Conservation (phyloP, 805 yeast genomes). For the Candida chilensis region DNA sequence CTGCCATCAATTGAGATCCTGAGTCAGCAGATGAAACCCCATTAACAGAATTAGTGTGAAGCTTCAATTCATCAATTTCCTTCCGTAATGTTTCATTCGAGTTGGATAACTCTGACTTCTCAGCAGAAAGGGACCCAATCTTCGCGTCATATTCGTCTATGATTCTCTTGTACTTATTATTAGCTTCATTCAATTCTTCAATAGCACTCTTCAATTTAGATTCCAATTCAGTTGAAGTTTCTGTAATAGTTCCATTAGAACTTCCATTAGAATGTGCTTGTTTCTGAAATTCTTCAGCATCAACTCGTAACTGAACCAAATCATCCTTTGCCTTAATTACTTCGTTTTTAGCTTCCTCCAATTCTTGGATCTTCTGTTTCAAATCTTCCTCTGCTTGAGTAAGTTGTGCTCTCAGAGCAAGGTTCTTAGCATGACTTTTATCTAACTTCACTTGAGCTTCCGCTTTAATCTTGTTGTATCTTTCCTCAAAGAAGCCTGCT, state of each 20-base stretch:
- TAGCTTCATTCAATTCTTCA: constrained; percentile 7
- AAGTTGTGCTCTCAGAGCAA: background rate
- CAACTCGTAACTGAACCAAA: too few relatives aligned
- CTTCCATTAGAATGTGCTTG: too few relatives aligned
- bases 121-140: constrained; percentile 4
- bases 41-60: too few relatives aligned
- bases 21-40: too few relatives aligned
- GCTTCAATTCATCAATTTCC: constrained; percentile 4
- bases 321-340: background rate
- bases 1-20: too few relatives aligned
- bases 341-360: constrained; percentile 3
- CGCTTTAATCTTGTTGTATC: constrained; percentile 14
- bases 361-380: constrained; percentile 6
- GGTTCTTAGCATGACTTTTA: constrained; percentile 9
- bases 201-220: constrained; percentile 7
- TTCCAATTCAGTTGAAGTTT: constrained; percentile 1
- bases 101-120: constrained; percentile 7
- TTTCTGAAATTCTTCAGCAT: constrained; percentile 9
- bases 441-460: constrained; percentile 18
- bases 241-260: too few relatives aligned
- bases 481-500: constrained; percentile 2
- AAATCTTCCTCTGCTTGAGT: too few relatives aligned
- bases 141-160: constrained; percentile 3
- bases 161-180: constrained; percentile 4
- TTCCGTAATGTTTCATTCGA: constrained; percentile 7